Percentiles rank a stretch among this genome's conserved stretches.
Evolutionary conservation across 371 early-diverging fungal species (phyloP).

Genomic region (Batrachochytrium dendrobatidis): DNA sequence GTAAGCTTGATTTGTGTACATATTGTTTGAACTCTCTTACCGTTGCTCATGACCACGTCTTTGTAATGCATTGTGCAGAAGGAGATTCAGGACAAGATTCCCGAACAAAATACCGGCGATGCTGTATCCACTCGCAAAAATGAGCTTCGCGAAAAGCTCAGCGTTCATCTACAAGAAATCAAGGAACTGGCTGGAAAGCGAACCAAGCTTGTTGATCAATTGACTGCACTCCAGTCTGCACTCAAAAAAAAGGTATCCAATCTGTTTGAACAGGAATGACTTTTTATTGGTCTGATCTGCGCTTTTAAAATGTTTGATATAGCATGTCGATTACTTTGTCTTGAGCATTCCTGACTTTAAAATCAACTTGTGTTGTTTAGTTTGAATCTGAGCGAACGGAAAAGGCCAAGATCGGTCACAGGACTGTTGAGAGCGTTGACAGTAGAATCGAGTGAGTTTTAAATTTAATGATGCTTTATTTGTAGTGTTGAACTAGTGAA

Average conservation of each 20-base stretch:
- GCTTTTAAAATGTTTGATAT: background rate
- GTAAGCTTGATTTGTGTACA: background rate
- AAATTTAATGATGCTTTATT: background rate
- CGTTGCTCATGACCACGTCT: background rate
- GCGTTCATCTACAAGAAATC: slow-evolving; percentile 51
- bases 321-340: background rate
- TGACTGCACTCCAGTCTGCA: slow-evolving; percentile 57
- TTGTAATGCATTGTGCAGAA: slow-evolving; percentile 22
- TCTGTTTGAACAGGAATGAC: background rate
- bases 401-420: slow-evolving; percentile 72
- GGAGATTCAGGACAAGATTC: slow-evolving; percentile 43
- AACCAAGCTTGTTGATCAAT: slow-evolving; percentile 45
- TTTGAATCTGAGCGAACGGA: slow-evolving; percentile 59
- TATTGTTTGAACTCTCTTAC: background rate
- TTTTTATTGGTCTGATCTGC: background rate
- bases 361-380: slow-evolving; percentile 26
- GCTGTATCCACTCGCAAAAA: slow-evolving; percentile 13
- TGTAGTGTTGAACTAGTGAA: background rate
- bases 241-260: slow-evolving; percentile 66
- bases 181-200: slow-evolving; percentile 41
- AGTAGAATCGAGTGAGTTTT: slow-evolving; percentile 56
- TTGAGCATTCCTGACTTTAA: background rate
- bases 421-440: slow-evolving; percentile 71
- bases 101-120: slow-evolving; percentile 29
- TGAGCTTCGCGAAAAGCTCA: slow-evolving; percentile 48